These are phyloP conservation scores for Perkinsus chesapeaki DNA, from an alignment of 169 alveolate genomes.

Conservation along the genomic window DNA sequence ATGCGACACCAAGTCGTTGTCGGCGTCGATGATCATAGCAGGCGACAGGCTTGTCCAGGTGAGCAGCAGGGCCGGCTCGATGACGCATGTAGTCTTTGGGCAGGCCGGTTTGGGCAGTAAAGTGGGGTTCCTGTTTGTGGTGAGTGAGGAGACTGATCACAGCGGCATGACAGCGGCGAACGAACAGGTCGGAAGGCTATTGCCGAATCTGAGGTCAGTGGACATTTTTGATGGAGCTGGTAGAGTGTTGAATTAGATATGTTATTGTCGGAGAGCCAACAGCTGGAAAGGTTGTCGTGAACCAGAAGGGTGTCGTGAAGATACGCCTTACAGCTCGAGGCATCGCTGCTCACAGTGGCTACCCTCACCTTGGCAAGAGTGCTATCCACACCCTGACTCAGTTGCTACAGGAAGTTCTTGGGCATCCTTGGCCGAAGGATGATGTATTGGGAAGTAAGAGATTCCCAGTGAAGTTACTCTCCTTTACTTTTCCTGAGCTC, in stretches of 20 bases:
- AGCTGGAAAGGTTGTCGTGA: not conserved
- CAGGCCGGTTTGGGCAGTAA: not conserved
- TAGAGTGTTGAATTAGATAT: not conserved
- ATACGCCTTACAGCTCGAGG: not conserved
- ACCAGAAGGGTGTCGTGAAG: conserved; percentile 5
- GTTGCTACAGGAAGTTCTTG: not conserved
- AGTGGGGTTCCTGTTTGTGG: conserved; percentile 6
- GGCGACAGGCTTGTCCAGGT: not conserved
- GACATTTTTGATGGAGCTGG: not conserved
- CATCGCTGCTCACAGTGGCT: conserved; percentile 8
- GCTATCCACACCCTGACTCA: not conserved
- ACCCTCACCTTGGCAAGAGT: conserved; percentile 1
- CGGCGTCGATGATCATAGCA: not conserved
- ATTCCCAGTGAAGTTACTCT: too few species aligned
- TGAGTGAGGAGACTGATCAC: conserved; percentile 6
- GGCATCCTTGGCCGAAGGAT: not conserved
- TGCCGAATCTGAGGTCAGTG: not conserved
- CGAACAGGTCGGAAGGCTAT: not conserved
- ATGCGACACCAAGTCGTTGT: conserved; percentile 8
- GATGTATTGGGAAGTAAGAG: not conserved
- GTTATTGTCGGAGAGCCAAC: conserved; percentile 11
- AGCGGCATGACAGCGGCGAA: conserved; percentile 3
- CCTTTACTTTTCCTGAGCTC: too few species aligned
- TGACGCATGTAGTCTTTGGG: not conserved
- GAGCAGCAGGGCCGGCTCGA: not conserved